Evolutionary conservation across 345 rosid species (phyloP), one percentile per base, ranked within the genome.

Genomic region (Tarenaya hassleriana): DNA sequence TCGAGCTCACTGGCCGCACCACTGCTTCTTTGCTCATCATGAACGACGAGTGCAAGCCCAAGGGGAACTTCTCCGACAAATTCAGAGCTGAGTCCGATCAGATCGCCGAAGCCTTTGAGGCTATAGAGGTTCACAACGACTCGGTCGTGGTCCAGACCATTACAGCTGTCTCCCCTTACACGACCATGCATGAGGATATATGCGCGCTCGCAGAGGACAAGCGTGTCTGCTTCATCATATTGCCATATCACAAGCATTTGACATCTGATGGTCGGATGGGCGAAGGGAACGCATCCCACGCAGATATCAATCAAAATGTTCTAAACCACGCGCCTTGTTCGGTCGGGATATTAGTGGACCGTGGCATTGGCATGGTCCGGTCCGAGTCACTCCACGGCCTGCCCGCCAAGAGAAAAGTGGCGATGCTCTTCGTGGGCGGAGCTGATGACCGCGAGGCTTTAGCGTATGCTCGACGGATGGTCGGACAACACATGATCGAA

Each of bases 391-490:
- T 56, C 16, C 53, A 31, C 20, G 64, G 50, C 14, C 60, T 62
- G 16, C 3, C 7, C 50, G 43, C 40, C 24, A 34, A 38, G 51
- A 54, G 42, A 48, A 59, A 21, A 13, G 18, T 62, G 0, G 55
- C 67, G n/a, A 60, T 78, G 83, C 10, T 80, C 16, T 88, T 75
- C 60, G 0, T 71, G 1, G 88, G 92, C 0, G 95, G 91, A 4
- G 70, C 55, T 0, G 88, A 82, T 17, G 92, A 85, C 16, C 63
- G 91, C 18, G 95, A 88, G 55, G 97, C 92, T 8, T 59, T 84
- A 45, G 58, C 83, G 0, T 85, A 72, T 18, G 84, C 84, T 0
- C 64, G 84, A 75, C 70, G 86, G 61, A 75, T 85, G 80, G 70
- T 65, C 0, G 62, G 62, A 8, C 51, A 59, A 10, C 68, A 52